phyloP scores from a whole-genome alignment of 768 basidiomycete species.

The Pholiota conissans region DNA sequence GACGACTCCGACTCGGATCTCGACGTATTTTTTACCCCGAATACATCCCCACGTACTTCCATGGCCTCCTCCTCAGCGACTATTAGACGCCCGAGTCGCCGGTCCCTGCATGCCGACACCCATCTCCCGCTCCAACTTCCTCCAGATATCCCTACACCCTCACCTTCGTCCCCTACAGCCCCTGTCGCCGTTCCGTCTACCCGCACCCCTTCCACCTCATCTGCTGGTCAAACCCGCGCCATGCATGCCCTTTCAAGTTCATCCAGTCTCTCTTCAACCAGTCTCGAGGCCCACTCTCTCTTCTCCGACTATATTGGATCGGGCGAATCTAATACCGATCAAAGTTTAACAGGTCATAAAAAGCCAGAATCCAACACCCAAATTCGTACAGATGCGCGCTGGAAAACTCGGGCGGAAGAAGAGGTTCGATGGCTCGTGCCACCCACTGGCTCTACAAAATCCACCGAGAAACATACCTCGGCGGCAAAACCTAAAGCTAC shows the following conservation, averaged over 20 bases:
- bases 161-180: slow-evolving; percentile 4
- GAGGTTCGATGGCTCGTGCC: too few species aligned
- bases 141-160: neutral
- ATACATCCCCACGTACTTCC: slow-evolving; percentile 52
- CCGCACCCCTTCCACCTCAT: slow-evolving; percentile 22
- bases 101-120: slow-evolving; percentile 18
- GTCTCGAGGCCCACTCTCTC: slow-evolving; percentile 40
- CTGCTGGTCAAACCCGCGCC: slow-evolving; percentile 14
- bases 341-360: neutral
- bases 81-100: slow-evolving; percentile 27
- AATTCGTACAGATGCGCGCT: neutral
- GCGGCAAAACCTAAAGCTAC: neutral
- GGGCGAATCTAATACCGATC: neutral
- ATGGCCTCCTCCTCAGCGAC: slow-evolving; percentile 34
- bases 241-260: slow-evolving; percentile 27
- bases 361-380: neutral
- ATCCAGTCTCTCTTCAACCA: slow-evolving; percentile 32
- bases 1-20: slow-evolving; percentile 27
- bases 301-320: slow-evolving; percentile 29
- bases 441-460: neutral
- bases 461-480: neutral
- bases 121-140: slow-evolving; percentile 9
- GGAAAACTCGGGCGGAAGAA: slow-evolving; percentile 7
- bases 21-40: slow-evolving; percentile 66
- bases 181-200: slow-evolving; percentile 25